A percentile compares a stretch with the other conserved stretches of the same genome.
phyloP scores from a whole-genome alignment of 73 alveolate species.

The Stentor coeruleus region DNA sequence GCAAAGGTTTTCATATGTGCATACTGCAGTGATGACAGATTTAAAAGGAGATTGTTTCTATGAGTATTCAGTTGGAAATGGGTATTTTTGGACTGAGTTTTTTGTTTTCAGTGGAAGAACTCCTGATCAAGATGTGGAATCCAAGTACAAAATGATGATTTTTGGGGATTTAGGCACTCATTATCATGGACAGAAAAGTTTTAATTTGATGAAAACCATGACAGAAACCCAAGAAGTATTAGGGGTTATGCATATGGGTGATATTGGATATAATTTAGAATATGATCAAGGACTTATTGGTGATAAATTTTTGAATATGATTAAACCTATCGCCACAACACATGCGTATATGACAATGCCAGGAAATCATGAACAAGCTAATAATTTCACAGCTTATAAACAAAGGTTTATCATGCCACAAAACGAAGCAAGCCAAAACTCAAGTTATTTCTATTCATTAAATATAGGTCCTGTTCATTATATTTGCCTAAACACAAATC shows the following conservation, averaged over 20 bases:
- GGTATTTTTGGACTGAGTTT: not conserved
- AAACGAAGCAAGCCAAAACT: not conserved
- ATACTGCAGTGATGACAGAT: not conserved
- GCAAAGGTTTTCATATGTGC: not conserved
- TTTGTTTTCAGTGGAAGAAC: not conserved
- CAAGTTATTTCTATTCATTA: conserved; percentile 2
- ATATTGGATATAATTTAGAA: not conserved
- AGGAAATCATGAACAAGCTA: conserved; percentile 6
- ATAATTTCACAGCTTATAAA: not conserved
- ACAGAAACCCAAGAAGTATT: not conserved
- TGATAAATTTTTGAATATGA: not conserved
- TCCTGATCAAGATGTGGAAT: not conserved
- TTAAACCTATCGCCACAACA: not conserved
- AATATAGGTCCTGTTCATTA: not conserved
- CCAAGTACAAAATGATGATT: not conserved
- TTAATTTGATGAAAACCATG: not conserved
- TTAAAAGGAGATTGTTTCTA: not conserved
- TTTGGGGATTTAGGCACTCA: not conserved
- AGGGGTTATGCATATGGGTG: conserved; percentile 7
- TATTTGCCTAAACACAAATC: not conserved
- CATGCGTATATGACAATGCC: conserved; percentile 13
- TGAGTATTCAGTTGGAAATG: not conserved
- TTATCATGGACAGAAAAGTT: not conserved
- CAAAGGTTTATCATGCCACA: not conserved
- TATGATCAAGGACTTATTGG: not conserved